Base-by-base conservation (phyloP, 2,329 filamentous ascomycete species). In the Talaromyces sp. region DNA sequence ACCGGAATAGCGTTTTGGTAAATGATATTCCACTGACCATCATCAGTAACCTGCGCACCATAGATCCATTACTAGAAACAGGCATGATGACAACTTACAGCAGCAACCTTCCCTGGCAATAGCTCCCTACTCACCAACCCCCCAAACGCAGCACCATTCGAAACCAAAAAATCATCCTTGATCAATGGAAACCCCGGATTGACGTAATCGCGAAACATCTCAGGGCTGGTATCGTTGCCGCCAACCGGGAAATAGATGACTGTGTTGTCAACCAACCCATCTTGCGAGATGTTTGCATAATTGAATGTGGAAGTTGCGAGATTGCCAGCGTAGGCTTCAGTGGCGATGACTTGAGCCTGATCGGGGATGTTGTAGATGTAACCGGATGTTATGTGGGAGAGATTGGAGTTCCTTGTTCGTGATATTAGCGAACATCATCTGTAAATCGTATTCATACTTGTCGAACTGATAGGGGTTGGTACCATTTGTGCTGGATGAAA, bases 401-500 rank as follows among this genome's bases (percentile, higher is more conserved):
- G 3, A n/a, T 78, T 74, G 3, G 71, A 56, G 54, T 79, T 73
- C 77, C 77, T 31, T 79, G n/a, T 6, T 1, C 3, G 11, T 9
- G 14, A 10, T 22, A 67, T 31, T 64, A 67, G 58, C 50, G 11
- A 22, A 5, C 35, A 37, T 13, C 35, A 47, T 3, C 8, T 9
- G 16, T 6, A 7, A 10, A 8, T 1, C 7, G 57, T n/a, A 64
- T 58, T 31, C 27, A 39, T 16, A 1, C 41, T 14, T 24, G 14
- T 27, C 7, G 37, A 43, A 19, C 16, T 35, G 19, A 14, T 22
- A 57, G 27, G 13, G 11, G 1, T 16, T 6, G 27, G 1, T 13
- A 76, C 77, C 78, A 79, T 66, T 80, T 79, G 57, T 79, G 78
- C 58, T 80, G 78, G 10, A 79, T 66, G 52, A 79, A 79, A 24